Evolutionary conservation across 257 asterid species (phyloP).

Genomic region (Plantago elongata): DNA sequence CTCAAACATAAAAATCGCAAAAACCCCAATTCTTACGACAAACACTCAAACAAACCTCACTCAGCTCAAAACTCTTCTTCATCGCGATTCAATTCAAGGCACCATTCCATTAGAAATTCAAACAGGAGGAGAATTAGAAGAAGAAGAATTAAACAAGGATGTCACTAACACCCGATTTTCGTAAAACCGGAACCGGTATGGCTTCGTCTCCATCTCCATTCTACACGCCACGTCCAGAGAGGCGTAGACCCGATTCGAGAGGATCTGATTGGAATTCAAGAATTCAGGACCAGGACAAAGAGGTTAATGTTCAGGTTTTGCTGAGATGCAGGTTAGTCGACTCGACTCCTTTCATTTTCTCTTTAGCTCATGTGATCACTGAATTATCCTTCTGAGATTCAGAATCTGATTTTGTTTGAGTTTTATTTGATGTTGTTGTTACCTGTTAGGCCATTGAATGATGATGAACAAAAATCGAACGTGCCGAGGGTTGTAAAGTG

Average conservation of each 20-base stretch:
- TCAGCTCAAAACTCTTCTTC: constrained; percentile 12
- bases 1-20: constrained; percentile 2
- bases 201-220: constrained; percentile 74
- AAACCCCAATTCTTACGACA: constrained; percentile 8
- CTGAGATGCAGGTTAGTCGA: constrained; percentile 79
- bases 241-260: constrained; percentile 63
- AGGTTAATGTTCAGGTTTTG: constrained; percentile 74
- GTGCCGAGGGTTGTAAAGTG: constrained; percentile 56
- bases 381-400: neutral
- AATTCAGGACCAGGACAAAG: constrained; percentile 60
- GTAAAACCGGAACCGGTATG: constrained; percentile 51
- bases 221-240: constrained; percentile 67
- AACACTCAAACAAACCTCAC: neutral
- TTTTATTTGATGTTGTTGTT: constrained; percentile 16
- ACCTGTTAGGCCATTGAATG: constrained; percentile 64
- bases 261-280: constrained; percentile 42
- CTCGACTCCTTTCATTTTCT: neutral
- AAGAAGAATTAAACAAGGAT: constrained; percentile 21
- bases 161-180: constrained; percentile 62
- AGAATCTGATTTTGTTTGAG: neutral
- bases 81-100: neutral
- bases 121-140: constrained; percentile 5
- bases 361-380: neutral
- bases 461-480: constrained; percentile 56
- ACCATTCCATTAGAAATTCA: neutral